phyloP scores from a whole-genome alignment of 352 stramenopile genomes.

The Globisporangium recalcitrans region DNA sequence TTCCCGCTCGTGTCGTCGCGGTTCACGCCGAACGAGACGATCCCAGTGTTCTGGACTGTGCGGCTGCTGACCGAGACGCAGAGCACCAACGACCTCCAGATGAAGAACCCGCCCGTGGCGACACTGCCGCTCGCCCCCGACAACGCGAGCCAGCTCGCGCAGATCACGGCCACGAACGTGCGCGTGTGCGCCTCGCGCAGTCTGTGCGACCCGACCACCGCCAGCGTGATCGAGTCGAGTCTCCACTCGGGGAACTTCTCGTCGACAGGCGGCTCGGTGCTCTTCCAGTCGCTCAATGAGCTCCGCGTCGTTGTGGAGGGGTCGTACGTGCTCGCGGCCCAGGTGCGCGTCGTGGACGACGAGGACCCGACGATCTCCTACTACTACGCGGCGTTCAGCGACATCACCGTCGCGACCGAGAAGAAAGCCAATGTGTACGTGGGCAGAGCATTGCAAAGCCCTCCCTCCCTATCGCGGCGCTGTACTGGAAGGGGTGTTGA shows the following conservation, averaged over 20 bases:
- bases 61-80: conserved; percentile 18
- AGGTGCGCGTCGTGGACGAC: conserved; percentile 36
- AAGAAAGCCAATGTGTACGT: conserved; percentile 13
- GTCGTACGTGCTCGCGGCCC: conserved; percentile 38
- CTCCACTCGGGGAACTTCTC: conserved; percentile 45
- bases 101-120: conserved; percentile 32
- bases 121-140: conserved; percentile 28
- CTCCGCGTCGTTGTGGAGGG: conserved; percentile 32
- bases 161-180: conserved; percentile 46
- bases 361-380: conserved; percentile 34
- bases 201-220: conserved; percentile 32
- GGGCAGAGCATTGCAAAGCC: too few relatives aligned
- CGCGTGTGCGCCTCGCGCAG: conserved; percentile 29
- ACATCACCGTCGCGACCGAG: conserved; percentile 27
- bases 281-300: conserved; percentile 37
- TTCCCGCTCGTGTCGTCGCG: conserved; percentile 26
- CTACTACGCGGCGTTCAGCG: conserved; percentile 43
- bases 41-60: conserved; percentile 44
- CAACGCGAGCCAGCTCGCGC: conserved; percentile 22
- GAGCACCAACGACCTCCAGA: conserved; percentile 37
- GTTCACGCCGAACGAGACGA: conserved; percentile 33
- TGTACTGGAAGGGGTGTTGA: too few relatives aligned
- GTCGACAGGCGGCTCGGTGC: conserved; percentile 18
- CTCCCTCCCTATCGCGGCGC: too few relatives aligned
- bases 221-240: conserved; percentile 18